Base-by-base conservation (phyloP, 768 basidiomycete genomes). In the Lactarius sanguifluus region DNA sequence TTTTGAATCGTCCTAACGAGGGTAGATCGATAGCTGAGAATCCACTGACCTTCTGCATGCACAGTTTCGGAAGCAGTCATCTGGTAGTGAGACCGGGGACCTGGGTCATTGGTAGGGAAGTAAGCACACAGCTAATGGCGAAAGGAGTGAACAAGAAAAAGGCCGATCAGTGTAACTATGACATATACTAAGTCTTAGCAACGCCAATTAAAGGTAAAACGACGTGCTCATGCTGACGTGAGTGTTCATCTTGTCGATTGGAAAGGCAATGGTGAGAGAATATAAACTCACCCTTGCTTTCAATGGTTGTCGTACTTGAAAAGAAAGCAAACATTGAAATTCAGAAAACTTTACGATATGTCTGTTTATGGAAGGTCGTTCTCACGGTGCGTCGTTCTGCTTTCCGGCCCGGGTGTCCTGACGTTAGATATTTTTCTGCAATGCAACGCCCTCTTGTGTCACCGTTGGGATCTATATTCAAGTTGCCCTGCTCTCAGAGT, bases 91-190 rank as follows among this genome's bases (percentile, higher is more conserved):
- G 45, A 23, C 5, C 13, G 15, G 30, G 59, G 8, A 34, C 30
- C 65, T 62, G 47, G 23, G 61, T 25, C 10, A 47, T 18, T 43
- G 7, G 7, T 18, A 43, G 62, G 9, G n/a, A 43, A 62, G 69
- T 47, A 20, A 52, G 63, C 13, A 36, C n/a, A 55, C n/a, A 5
- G 68, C 54, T 52, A 43, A 56, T 50, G 62, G 25, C 55, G 47
- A 40, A 67, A 69, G 72, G 58, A 57, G 34, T 41, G 50, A 69
- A 64, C 43, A 65, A 69, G n/a, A 23, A 5, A 43, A 70, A 59
- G 77, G 82, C 83, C 79, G 81, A 84, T 92, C 90, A 91, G 90
- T 88, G 90, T 92, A 91, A 91, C 90, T 91, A 92, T 92, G 90
- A 92, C 90, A 89, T 83, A 80, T 82, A 56, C 57, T 64, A 75